Evolutionary conservation across 495 filamentous ascomycete species (phyloP).

Genomic region (Tuber calosporum): DNA sequence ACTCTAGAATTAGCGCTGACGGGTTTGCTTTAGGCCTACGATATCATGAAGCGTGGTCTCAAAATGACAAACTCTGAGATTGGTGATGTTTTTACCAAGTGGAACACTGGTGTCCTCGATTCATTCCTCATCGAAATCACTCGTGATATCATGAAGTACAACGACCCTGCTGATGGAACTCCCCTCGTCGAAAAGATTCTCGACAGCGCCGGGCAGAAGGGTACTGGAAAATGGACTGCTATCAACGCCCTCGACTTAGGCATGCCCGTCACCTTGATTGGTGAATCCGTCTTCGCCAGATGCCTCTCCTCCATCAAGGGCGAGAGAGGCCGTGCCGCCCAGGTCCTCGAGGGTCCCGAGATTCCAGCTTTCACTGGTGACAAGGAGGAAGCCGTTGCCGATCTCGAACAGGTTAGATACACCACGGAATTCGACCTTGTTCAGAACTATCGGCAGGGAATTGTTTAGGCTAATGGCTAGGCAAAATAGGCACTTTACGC

Average conservation of each 20-base stretch:
- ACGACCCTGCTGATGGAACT: slow-evolving; percentile 79
- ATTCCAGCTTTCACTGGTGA: slow-evolving; percentile 74
- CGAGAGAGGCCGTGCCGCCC: slow-evolving; percentile 78
- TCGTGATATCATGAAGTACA: slow-evolving; percentile 92
- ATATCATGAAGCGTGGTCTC: slow-evolving; percentile 97
- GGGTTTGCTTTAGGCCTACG: slow-evolving; percentile 68
- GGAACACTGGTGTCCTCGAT: slow-evolving; percentile 97
- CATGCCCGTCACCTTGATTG: slow-evolving; percentile 97
- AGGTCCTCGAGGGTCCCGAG: slow-evolving; percentile 66
- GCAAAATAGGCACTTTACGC: slow-evolving; percentile 68
- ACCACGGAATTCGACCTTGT: background rate
- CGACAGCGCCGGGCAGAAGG: slow-evolving; percentile 97
- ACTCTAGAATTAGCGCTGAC: slow-evolving; percentile 27
- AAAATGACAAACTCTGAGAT: slow-evolving; percentile 82
- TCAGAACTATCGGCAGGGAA: background rate
- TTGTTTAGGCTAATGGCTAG: slow-evolving; percentile 27
- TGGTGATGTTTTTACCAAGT: slow-evolving; percentile 84
- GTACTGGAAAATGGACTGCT: slow-evolving; percentile 99
- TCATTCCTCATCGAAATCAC: slow-evolving; percentile 99
- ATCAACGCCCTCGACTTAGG: slow-evolving; percentile 97
- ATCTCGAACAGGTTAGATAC: slow-evolving; percentile 70
- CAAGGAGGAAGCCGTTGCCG: slow-evolving; percentile 85
- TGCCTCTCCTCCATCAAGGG: slow-evolving; percentile 90
- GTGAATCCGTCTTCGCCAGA: slow-evolving; percentile 90
- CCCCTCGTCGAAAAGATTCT: slow-evolving; percentile 97